Evolutionary conservation across 202 grass and related monocot genomes (phyloP).

Genomic region (Saccharum hybrid): DNA sequence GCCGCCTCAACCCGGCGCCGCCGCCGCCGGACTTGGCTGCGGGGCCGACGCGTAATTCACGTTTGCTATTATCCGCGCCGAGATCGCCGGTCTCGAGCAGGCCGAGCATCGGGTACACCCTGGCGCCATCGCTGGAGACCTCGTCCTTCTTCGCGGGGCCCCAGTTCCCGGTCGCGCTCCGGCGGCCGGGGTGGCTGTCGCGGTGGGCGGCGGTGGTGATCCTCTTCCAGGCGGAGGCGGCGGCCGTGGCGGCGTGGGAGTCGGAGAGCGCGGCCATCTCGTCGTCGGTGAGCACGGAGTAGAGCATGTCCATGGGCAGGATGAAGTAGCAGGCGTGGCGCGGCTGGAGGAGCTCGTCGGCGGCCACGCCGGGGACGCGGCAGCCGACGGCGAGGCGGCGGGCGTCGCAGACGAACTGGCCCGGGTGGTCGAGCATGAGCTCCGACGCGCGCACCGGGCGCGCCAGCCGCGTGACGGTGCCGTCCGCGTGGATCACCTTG

Average conservation of each 20-base stretch:
- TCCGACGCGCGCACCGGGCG: constrained; percentile 57
- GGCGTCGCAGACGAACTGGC: constrained; percentile 77
- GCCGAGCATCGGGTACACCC: constrained; percentile 64
- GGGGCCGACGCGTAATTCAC: not conserved
- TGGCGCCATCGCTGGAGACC: constrained; percentile 26
- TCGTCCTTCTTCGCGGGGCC: constrained; percentile 2
- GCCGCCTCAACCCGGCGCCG: constrained; percentile 32
- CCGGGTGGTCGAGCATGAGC: constrained; percentile 71
- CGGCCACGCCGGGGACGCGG: constrained; percentile 63
- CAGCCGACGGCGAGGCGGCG: constrained; percentile 59
- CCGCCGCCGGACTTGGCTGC: constrained; percentile 21
- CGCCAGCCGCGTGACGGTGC: constrained; percentile 47
- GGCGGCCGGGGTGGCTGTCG: not conserved
- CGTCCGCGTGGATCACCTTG: constrained; percentile 65
- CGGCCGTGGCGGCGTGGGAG: constrained; percentile 49
- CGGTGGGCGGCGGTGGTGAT: not conserved
- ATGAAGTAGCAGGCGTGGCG: constrained; percentile 71
- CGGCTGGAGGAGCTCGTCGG: constrained; percentile 68
- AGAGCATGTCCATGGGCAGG: constrained; percentile 91
- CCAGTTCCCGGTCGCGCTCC: too few relatives aligned
- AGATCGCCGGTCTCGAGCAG: constrained; percentile 49
- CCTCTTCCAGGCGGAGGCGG: constrained; percentile 50
- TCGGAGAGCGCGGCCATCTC: constrained; percentile 70
- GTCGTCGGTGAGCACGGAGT: constrained; percentile 91
- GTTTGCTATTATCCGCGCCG: not conserved